Percentiles rank a stretch among this genome's conserved stretches.
Conservation (phyloP, 768 basidiomycete species). For the Cystobasidium onofrii region DNA sequence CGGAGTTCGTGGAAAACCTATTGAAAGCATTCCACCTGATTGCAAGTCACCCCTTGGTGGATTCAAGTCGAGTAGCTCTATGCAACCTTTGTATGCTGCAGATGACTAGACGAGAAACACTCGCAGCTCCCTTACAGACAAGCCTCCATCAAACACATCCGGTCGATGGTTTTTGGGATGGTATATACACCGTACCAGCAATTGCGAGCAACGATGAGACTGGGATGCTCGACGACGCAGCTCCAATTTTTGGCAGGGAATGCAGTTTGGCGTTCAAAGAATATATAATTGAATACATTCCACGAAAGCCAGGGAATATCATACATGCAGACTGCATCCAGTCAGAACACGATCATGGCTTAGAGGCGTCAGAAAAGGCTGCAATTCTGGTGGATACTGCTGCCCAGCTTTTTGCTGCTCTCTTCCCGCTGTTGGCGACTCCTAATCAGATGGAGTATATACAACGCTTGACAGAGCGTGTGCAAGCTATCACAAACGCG, state of each 20-base stretch:
- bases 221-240: neutral
- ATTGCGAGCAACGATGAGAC: neutral
- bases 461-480: slow-evolving; percentile 54
- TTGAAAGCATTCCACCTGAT: neutral
- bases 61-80: neutral
- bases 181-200: neutral
- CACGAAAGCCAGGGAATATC: neutral
- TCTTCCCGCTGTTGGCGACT: slow-evolving; percentile 74
- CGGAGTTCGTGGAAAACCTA: slow-evolving; percentile 49
- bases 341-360: no score
- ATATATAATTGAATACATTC: slow-evolving; percentile 47
- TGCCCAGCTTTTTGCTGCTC: slow-evolving; percentile 51
- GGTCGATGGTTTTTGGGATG: neutral
- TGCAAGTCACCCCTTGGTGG: neutral
- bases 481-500: neutral
- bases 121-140: neutral
- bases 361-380: neutral
- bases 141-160: neutral
- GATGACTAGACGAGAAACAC: neutral
- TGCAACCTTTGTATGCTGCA: neutral
- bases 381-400: neutral
- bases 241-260: slow-evolving; percentile 46
- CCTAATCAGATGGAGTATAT: slow-evolving; percentile 80
- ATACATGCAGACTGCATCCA: no score
- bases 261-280: neutral